A percentile compares a stretch with the other conserved stretches of the same genome.
Evolutionary conservation across 2,329 filamentous ascomycete genomes (phyloP).

Genomic region (Apiospora koreana): DNA sequence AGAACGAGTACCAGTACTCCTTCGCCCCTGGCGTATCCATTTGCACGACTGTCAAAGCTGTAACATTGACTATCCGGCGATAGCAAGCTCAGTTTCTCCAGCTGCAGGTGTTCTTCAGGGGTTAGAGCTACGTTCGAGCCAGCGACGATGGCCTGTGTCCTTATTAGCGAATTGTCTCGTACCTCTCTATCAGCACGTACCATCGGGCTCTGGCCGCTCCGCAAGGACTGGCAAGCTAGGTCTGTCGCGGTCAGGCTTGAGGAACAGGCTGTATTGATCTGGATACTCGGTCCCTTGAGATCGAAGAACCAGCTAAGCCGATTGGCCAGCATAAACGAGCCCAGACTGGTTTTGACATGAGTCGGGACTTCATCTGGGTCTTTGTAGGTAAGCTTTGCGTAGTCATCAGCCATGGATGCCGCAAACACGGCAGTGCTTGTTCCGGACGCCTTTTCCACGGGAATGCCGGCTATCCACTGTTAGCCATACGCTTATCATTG

Average conservation of each 20-base stretch:
- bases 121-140: constrained; percentile 13
- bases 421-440: constrained; percentile 17
- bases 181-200: neutral
- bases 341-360: neutral
- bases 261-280: constrained; percentile 48
- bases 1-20: constrained; percentile 49
- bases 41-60: constrained; percentile 15
- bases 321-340: constrained; percentile 24
- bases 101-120: constrained; percentile 30
- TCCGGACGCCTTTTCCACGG: constrained; percentile 15
- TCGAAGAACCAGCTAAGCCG: constrained; percentile 43
- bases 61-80: constrained; percentile 30
- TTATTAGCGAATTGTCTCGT: neutral
- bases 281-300: constrained; percentile 40
- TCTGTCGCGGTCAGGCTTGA: constrained; percentile 43
- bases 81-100: constrained; percentile 28
- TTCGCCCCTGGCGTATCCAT: constrained; percentile 44
- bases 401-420: constrained; percentile 18
- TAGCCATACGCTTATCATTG: neutral
- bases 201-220: constrained; percentile 6
- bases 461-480: constrained; percentile 16
- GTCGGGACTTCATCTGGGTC: constrained; percentile 14
- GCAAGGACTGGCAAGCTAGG: constrained; percentile 41
- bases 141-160: constrained; percentile 1
- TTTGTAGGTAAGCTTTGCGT: constrained; percentile 12